Evolutionary conservation across 257 asterid genomes (phyloP).

Genomic region (Primulina huaijiensis): DNA sequence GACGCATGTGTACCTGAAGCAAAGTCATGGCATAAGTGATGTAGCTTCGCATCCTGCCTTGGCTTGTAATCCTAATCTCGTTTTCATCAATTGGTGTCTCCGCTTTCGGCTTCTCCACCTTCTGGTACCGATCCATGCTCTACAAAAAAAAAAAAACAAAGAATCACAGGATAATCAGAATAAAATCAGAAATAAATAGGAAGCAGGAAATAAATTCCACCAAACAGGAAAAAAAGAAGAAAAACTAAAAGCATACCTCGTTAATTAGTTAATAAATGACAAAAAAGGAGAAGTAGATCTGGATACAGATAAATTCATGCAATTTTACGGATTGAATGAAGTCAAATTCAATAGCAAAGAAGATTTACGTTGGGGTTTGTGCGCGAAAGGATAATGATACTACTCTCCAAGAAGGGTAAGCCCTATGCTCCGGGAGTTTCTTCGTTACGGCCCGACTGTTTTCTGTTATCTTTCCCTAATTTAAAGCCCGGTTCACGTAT

Average conservation of each 20-base stretch:
- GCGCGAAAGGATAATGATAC: slow-evolving; percentile 16
- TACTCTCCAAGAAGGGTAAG: slow-evolving; percentile 34
- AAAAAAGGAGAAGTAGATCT: too few species aligned
- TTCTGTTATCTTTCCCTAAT: neutral
- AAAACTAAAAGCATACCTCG: too few species aligned
- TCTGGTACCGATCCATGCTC: slow-evolving; percentile 78
- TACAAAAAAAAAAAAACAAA: neutral
- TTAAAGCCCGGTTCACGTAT: slow-evolving; percentile 30
- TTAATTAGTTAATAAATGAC: too few species aligned
- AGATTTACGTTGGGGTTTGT: neutral
- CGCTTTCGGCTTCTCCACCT: slow-evolving; percentile 63
- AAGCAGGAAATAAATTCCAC: too few species aligned
- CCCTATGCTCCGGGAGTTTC: slow-evolving; percentile 59
- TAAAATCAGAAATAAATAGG: neutral
- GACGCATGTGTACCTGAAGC: slow-evolving; percentile 18
- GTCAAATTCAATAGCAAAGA: too few species aligned
- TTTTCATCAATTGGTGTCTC: slow-evolving; percentile 47
- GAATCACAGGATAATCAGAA: neutral
- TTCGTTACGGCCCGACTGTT: slow-evolving; percentile 41
- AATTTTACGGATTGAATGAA: neutral
- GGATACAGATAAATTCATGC: too few species aligned
- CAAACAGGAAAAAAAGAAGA: too few species aligned
- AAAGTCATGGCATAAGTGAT: too few species aligned
- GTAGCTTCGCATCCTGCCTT: too few species aligned
- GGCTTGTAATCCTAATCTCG: too few species aligned